These are phyloP conservation scores for Aspergillus spinulosporus DNA, from an alignment of 2,329 filamentous ascomycete genomes.

Conservation along the genomic window DNA sequence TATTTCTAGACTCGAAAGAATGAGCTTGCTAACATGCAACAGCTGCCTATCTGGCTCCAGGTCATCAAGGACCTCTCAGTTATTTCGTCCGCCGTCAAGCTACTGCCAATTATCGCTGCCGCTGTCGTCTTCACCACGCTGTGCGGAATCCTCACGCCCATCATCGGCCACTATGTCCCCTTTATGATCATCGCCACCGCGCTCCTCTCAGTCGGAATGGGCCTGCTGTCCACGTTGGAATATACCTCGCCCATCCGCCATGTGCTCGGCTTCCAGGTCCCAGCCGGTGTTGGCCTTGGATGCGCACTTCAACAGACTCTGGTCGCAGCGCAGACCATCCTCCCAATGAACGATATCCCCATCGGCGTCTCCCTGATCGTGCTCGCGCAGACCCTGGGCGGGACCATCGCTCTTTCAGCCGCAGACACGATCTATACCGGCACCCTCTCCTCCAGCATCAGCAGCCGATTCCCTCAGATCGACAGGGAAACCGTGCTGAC, in stretches of 20 bases:
- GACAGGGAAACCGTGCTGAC: background rate
- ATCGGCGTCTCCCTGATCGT: background rate
- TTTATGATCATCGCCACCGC: constrained; percentile 1
- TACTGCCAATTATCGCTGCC: background rate
- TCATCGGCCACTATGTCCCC: constrained; percentile 12
- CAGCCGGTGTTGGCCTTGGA: background rate
- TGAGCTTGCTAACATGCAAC: background rate
- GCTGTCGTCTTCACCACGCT: constrained; percentile 1
- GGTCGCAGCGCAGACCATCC: background rate
- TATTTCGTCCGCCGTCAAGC: constrained; percentile 5
- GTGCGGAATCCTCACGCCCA: background rate
- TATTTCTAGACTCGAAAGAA: background rate
- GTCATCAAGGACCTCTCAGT: constrained; percentile 12
- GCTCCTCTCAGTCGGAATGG: constrained; percentile 4
- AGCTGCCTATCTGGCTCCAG: constrained; percentile 16
- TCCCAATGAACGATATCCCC: background rate
- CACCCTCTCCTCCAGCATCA: background rate
- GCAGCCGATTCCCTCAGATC: background rate
- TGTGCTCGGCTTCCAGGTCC: constrained; percentile 17
- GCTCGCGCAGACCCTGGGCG: background rate
- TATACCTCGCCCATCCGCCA: constrained; percentile 1
- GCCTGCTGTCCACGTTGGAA: constrained; percentile 8
- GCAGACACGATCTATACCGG: background rate
- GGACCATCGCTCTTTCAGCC: background rate
- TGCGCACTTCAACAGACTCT: constrained; percentile 1